Base-by-base conservation (phyloP, 345 rosid species). In the Jatropha curcas region DNA sequence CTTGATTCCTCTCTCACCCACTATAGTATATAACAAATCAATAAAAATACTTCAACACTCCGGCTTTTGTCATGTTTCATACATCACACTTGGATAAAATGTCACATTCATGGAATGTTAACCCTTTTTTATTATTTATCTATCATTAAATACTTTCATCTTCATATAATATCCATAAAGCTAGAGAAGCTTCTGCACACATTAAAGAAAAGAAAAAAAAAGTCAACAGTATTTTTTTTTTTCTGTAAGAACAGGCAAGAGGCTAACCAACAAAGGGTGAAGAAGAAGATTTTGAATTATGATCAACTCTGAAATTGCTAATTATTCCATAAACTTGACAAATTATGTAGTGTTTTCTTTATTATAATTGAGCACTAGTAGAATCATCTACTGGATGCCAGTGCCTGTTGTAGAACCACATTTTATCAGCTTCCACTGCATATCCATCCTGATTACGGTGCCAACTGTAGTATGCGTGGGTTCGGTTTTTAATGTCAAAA, bases 391-490 rank as follows among this genome's bases (percentile, higher is more conserved):
- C 64, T 0, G 85, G 88, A 51, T 85, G 77, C 95, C 97, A 94
- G 41, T 70, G 66, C 77, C 97, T 85, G 72, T 94, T 94, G 74
- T 24, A 67, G 72, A 94, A 90, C 98, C 97, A 94, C 92, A 90
- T 80, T 7, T 66, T 67, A 69, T 94, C 98, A 24, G 92, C 98
- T 74, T 94, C 88, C 53, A 89, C 89, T 0, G 94, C 89, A 39
- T 70, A 87, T 5, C 95, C 97, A 80, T 92, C 98, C 17, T 92
- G 91, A 71, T 94, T 94, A 22, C 94, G 82, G 56, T 94, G 95
- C 98, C 98, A 94, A 69, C 84, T 83, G 58, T 87, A 90, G 67
- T 74, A 76, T 8, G 98, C 97, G 7, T 92, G 99, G 4, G 98
- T 89, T 68, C 88, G 65, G 85, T 95, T 95, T 91, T 89, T 87